These are phyloP conservation scores for Shiraia bambusicola DNA, from an alignment of 2,329 filamentous ascomycete species.

Conservation along the genomic window DNA sequence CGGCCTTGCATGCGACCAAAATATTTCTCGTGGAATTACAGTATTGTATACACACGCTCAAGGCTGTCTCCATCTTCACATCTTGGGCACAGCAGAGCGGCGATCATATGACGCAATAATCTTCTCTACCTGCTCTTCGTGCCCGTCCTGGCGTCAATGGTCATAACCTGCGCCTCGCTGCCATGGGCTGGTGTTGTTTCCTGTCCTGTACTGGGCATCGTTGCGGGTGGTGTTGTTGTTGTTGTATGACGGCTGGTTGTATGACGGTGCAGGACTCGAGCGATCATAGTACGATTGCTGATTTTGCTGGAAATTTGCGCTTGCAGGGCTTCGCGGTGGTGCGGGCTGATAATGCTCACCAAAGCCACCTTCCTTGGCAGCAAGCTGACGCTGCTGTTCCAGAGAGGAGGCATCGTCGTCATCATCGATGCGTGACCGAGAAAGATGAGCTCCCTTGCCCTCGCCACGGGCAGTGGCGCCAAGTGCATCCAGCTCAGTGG, in stretches of 20 bases:
- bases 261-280: constrained; percentile 32
- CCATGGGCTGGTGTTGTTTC: constrained; percentile 63
- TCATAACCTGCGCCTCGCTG: constrained; percentile 67
- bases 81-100: constrained; percentile 29
- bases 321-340: constrained; percentile 48
- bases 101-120: constrained; percentile 41
- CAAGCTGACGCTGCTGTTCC: constrained; percentile 33
- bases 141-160: constrained; percentile 49
- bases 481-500: constrained; percentile 86
- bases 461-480: constrained; percentile 87
- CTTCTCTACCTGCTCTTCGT: constrained; percentile 38
- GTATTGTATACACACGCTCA: constrained; percentile 32
- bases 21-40: constrained; percentile 27
- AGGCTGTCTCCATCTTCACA: constrained; percentile 23
- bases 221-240: constrained; percentile 32
- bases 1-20: constrained; percentile 21
- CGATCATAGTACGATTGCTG: constrained; percentile 40
- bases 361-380: constrained; percentile 38
- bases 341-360: constrained; percentile 47
- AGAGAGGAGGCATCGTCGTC: constrained; percentile 68
- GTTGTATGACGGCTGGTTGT: constrained; percentile 34
- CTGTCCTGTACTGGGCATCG: constrained; percentile 44
- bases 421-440: constrained; percentile 66
- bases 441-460: constrained; percentile 49
- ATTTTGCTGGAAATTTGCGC: constrained; percentile 40